Evolutionary conservation across 1,284 basidiomycete genomes (phyloP), one percentile per base, ranked within the genome.

Genomic region (Moesziomyces sp.): DNA sequence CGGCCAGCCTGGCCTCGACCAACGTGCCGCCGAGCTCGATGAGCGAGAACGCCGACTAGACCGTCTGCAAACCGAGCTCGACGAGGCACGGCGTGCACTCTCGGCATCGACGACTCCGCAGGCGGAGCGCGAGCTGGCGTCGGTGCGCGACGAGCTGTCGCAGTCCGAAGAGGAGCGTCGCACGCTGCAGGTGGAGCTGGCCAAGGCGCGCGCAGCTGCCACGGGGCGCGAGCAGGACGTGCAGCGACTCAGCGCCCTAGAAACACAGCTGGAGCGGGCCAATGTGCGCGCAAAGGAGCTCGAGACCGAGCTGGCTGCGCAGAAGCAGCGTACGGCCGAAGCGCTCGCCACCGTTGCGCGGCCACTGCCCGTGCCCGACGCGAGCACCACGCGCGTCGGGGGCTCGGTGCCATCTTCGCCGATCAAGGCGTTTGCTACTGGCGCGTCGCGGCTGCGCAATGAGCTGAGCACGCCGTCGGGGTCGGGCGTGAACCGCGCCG

Each of bases 101-200:
- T 38, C 35, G 14, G 35, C 6, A 11, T 18, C 35, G 5, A 14
- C 14, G 35, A 14, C 35, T 14, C 14, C 16, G 11, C 35, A 38
- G 35, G 14, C 35, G 26, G 3, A 44, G 10, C 48, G 52, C 40
- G 55, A 68, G 46, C 53, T 73, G 26, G 48, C 50, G 8, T 44
- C 64, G n/a, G 48, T 74, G 34, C 47, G 56, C 16, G 58, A 60
- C 54, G 58, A 61, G 18, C 56, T 68, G 3, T 48, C 55, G 7
- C 40, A 52, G n/a, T 64, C 61, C n/a, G 51, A 61, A 24, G 60
- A 68, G n/a, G 71, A 68, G 23, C 56, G 56, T 4, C 60, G 58
- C 16, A 8, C 16, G 1, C 51, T 61, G 49, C 58, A 64, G 28
- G 42, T 73, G 34, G 56, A 66, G 26, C 26, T 63, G 13, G 63